Evolutionary conservation across 805 yeast genomes (phyloP), one percentile per base, ranked within the genome.

Genomic region (Cyberlindnera subsufficiens): DNA sequence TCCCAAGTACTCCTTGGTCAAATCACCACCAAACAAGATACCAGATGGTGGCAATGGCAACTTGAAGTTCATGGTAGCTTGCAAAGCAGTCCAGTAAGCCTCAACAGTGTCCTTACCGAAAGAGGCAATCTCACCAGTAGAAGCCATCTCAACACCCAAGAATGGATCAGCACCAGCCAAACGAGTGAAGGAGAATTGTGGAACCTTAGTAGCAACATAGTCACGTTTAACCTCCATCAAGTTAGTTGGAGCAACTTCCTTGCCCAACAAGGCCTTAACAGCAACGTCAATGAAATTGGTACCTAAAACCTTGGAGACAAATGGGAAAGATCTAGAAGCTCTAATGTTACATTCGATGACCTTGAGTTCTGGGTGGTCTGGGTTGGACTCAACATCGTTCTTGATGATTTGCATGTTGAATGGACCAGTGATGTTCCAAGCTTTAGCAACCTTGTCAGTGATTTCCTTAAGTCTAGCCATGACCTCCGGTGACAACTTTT

Each of bases 131-230:
- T 93, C 99, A 67, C 99, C 99, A 40, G 99, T 93, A 11, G 98
- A 90, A 6, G 98, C 83, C 99, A 93, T 93, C 72, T 93, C 99
- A 53, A 93, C 99, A 51, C 99, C 99, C 61, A 93, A 75, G 76
- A 86, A 90, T 51, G 99, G 99, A 67, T 93, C 99, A 39, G 99
- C 99, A 53, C 99, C 99, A 16, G 98, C 97, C 59, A 93, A 75
- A 72, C 99, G 82, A 32, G 98, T 90, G 74, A 93, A 93, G 7
- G 98, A 91, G 69, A 93, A 93, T 71, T 93, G 99, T 38, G 99
- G 99, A 42, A 91, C 97, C 71, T 93, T 93, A 43, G 95, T 86
- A 39, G 98, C 98, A 61, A 91, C 98, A 59, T 88, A 86, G 55
- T 77, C 71, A 66, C 87, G 86, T 45, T 72, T 57, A 56, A 74